Evolutionary conservation across 106 monocot species (phyloP), one percentile per base, ranked within the genome.

Genomic region (Vanilla planifolia): DNA sequence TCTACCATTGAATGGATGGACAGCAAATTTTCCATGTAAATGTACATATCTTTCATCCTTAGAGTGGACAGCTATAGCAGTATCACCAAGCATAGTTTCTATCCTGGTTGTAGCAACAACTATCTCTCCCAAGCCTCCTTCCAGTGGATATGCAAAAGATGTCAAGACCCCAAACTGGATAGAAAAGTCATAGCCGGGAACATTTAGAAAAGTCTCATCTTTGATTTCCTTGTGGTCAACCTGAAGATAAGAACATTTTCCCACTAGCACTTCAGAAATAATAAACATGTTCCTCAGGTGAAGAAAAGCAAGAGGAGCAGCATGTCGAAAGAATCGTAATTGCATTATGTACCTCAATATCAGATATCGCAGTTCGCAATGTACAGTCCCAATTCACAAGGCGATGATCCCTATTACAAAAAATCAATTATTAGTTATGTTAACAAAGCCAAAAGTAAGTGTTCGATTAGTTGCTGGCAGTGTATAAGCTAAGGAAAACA

Each of bases 41-140:
- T 88, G 81, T 27, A 47, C 70, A 55, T 98, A 98, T 22, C 92
- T 70, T 28, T 70, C 23, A 67, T 98, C 98, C 59, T 87, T 66
- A 33, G 98, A 80, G 75, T 98, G 92, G 26, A 98, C 65, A 60
- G 98, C 92, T 60, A 98, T 85, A 39, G 98, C 98, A 66, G 88
- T 88, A 82, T 98, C 98, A 78, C 91, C 92, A 30, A 98, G 79
- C 98, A 98, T 98, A 45, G 98, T 98, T 63, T 98, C 98, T 56
- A 98, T 79, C 71, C 98, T 71, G 11, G 98, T 98, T 30, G 98
- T 98, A 7, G 98, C 98, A 63, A 98, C 98, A 46, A 92, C 68
- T 66, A 98, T 77, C 67, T 92, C 88, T 8, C 92, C 98, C 44
- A 88, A 71, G 1, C 68, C 79, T 76, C 53, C 78, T 57, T 88